Percentiles rank a stretch among this genome's conserved stretches.
Evolutionary conservation across 2,329 filamentous ascomycete species (phyloP).

Genomic region (Purpureocillium lavendulum): DNA sequence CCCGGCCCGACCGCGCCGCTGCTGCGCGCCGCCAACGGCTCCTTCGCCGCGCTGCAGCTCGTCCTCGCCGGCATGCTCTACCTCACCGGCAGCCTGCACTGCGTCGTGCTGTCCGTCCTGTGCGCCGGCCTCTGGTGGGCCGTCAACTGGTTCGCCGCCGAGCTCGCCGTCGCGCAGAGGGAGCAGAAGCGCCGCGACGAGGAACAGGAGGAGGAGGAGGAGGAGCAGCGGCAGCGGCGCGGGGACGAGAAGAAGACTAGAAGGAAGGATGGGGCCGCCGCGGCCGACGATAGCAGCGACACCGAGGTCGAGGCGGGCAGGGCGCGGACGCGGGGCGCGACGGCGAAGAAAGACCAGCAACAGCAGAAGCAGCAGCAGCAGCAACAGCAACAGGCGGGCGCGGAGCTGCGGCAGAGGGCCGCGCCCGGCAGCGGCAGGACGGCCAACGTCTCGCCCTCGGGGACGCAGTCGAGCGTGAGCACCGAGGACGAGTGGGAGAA

Average conservation of each 20-base stretch:
- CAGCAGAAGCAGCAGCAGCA: not conserved
- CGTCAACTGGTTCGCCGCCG: constrained; percentile 93
- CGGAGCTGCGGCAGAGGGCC: constrained; percentile 40
- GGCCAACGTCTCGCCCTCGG: constrained; percentile 19
- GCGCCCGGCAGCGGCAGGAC: constrained; percentile 11
- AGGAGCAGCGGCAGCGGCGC: constrained; percentile 8
- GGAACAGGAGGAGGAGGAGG: constrained; percentile 27
- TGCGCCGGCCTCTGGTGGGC: constrained; percentile 81
- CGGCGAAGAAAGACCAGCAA: not conserved
- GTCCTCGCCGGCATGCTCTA: constrained; percentile 69
- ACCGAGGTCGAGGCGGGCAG: constrained; percentile 32
- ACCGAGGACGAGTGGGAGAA: constrained; percentile 98
- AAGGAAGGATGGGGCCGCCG: constrained; percentile 8
- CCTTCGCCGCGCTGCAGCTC: constrained; percentile 78
- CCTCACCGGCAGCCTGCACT: constrained; percentile 83
- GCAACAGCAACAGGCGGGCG: too few relatives aligned
- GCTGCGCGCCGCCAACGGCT: constrained; percentile 79
- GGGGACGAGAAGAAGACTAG: too few relatives aligned
- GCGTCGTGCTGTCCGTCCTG: constrained; percentile 70
- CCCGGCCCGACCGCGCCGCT: constrained; percentile 84
- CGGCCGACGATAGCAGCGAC: constrained; percentile 27
- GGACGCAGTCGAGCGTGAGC: constrained; percentile 52
- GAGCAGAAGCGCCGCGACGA: constrained; percentile 30
- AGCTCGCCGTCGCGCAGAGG: constrained; percentile 38
- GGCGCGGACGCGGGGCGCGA: constrained; percentile 5